Evolutionary conservation across 2,329 filamentous ascomycete species (phyloP).

Genomic region (Ceratocystiopsis sp.): DNA sequence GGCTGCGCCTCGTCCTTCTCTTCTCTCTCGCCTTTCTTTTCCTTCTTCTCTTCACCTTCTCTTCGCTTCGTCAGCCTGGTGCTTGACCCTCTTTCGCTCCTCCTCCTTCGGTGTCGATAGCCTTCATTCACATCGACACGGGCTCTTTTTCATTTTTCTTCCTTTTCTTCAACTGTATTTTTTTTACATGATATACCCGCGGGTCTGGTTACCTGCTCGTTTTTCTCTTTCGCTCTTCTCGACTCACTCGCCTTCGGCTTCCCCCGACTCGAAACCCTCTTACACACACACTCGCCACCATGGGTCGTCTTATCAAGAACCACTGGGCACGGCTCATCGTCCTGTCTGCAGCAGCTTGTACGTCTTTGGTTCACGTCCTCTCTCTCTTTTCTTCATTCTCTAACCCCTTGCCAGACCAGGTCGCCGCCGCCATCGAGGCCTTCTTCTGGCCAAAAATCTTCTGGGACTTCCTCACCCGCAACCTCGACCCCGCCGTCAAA

Average conservation of each 20-base stretch:
- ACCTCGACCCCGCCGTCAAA: constrained; percentile 70
- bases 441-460: constrained; percentile 99
- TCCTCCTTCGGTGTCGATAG: constrained; percentile 24
- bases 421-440: constrained; percentile 63
- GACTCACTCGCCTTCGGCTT: too few species aligned
- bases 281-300: constrained; percentile 23
- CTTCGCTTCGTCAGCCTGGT: constrained; percentile 19
- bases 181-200: constrained; percentile 16
- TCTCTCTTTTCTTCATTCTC: not conserved
- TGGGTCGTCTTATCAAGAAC: constrained; percentile 99
- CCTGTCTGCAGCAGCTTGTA: constrained; percentile 67
- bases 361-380: constrained; percentile 15
- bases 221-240: constrained; percentile 9
- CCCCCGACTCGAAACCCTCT: not conserved
- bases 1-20: not conserved
- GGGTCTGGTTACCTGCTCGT: constrained; percentile 35
- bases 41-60: constrained; percentile 8
- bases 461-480: constrained; percentile 90
- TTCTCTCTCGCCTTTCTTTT: constrained; percentile 5
- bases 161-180: constrained; percentile 10
- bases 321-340: constrained; percentile 94
- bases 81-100: constrained; percentile 25
- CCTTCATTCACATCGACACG: constrained; percentile 34
- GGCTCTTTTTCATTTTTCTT: constrained; percentile 11
- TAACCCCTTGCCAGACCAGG: constrained; percentile 51